Conservation (phyloP, 192 early-diverging fungal species). For the Podochytrium sp. region DNA sequence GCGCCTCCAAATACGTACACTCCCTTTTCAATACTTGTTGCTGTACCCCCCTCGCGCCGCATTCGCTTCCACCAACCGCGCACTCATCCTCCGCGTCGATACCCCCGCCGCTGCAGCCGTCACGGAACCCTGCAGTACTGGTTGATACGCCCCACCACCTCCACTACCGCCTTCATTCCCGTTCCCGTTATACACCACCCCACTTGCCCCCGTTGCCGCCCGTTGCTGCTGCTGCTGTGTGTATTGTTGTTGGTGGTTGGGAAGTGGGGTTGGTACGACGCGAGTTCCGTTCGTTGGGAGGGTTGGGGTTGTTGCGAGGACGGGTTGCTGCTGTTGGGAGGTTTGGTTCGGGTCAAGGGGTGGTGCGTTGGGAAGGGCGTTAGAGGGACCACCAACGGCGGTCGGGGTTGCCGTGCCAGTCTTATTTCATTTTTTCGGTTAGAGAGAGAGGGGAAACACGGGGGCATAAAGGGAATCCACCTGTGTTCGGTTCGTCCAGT, state of each 20-base stretch:
- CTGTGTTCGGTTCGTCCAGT: not conserved
- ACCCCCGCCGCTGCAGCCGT: not conserved
- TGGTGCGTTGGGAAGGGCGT: no score
- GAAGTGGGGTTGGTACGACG: no score
- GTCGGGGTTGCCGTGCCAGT: no score
- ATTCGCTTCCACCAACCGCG: conserved; percentile 18
- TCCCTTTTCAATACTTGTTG: not conserved
- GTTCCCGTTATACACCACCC: conserved; percentile 2
- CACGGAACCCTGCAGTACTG: not conserved
- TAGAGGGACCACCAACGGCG: no score
- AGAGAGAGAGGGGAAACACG: no score
- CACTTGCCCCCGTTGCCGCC: not conserved
- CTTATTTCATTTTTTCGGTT: no score
- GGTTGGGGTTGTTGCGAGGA: not conserved
- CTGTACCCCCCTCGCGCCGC: conserved; percentile 3
- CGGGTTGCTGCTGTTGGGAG: not conserved
- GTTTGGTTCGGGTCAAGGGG: no score
- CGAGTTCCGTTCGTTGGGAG: not conserved
- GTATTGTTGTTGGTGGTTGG: no score
- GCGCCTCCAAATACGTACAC: no score
- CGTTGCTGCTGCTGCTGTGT: not conserved
- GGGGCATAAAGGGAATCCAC: no score
- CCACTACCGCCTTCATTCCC: not conserved
- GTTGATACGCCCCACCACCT: not conserved
- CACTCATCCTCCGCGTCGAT: conserved; percentile 5